Percentiles rank a stretch among this genome's conserved stretches.
Conservation (phyloP, 371 early-diverging fungal genomes). For the Mucor lusitanicus region DNA sequence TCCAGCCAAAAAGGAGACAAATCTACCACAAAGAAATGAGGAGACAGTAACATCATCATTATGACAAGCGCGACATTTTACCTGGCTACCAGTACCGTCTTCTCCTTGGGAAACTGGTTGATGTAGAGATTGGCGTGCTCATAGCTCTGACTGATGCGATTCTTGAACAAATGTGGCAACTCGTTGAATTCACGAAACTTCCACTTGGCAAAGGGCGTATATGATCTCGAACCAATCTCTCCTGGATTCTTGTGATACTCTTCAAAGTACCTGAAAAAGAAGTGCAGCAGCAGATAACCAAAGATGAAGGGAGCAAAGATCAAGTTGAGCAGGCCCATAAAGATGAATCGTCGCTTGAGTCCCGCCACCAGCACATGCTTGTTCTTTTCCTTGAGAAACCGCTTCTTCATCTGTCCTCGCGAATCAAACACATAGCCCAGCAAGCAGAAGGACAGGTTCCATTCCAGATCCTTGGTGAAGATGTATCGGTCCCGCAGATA, state of each 20-base stretch:
- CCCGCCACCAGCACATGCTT: constrained; percentile 63
- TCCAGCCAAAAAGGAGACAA: constrained; percentile 89
- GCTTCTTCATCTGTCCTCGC: constrained; percentile 77
- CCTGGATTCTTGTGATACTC: constrained; percentile 90
- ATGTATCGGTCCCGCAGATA: constrained; percentile 48
- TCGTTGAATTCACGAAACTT: constrained; percentile 97
- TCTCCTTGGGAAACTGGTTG: constrained; percentile 87
- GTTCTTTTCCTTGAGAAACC: constrained; percentile 73
- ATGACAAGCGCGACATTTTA: constrained; percentile 22
- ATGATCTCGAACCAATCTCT: constrained; percentile 78
- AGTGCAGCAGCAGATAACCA: constrained; percentile 77
- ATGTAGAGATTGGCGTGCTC: constrained; percentile 80
- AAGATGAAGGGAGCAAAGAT: constrained; percentile 88
- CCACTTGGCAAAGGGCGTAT: constrained; percentile 88
- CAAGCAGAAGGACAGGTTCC: constrained; percentile 89
- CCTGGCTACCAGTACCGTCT: constrained; percentile 77
- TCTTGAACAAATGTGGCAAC: constrained; percentile 85
- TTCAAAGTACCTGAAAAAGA: constrained; percentile 94
- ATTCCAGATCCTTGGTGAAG: constrained; percentile 89
- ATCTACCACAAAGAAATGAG: constrained; percentile 46
- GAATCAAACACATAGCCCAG: constrained; percentile 86
- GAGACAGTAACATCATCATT: too few species aligned
- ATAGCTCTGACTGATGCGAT: constrained; percentile 74
- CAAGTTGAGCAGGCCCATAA: constrained; percentile 86
- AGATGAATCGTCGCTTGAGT: constrained; percentile 79